Base-by-base conservation (phyloP, 805 yeast genomes). In the Saccharomycopsis guyanensis region DNA sequence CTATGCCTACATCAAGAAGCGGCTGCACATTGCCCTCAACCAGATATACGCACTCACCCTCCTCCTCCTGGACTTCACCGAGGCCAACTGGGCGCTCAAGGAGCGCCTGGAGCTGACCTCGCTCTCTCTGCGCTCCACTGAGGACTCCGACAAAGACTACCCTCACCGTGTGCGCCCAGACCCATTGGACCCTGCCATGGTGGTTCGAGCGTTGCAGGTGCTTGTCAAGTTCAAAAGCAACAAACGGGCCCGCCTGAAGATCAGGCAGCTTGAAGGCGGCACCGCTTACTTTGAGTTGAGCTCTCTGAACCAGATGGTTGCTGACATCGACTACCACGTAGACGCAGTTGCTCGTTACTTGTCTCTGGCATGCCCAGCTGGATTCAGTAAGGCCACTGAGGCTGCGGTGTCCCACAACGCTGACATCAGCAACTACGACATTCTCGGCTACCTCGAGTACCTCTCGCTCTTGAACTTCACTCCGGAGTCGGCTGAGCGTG, bases 141-240 rank as follows among this genome's bases (percentile, higher is more conserved):
- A 42, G 15, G 46, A 46, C 27, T 36, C 50, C n/a, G 53, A 51
- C 37, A 45, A 49, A 33, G 52, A 46, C 4, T 45, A 22, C 23
- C 54, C 52, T 15, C 54, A 51, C 35, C 36, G 41, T 22, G 40
- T 51, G 12, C 36, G 40, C 2, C 46, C 54, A 8, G 53, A 51
- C 24, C 43, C 48, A 8, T 38, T 51, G 15, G 50, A 48, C 10
- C 13, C 36, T 2, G 20, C 32, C 4, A 31, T 45, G 10, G 46
- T 46, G n/a, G 38, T 36, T 25, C 35, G 37, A 18, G 16, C 42
- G 35, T 25, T 49, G 19, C 25, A 40, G 6, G 43, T 46, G 32
- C 32, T 51, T 12, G 42, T 49, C 12, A 48, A 45, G 34, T 32
- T 48, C 13, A 51, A 45, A 38, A 37, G 47, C n/a, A 32, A 37